Conservation (phyloP, 495 filamentous ascomycete genomes). For the Rostrohypoxylon terebratum region DNA sequence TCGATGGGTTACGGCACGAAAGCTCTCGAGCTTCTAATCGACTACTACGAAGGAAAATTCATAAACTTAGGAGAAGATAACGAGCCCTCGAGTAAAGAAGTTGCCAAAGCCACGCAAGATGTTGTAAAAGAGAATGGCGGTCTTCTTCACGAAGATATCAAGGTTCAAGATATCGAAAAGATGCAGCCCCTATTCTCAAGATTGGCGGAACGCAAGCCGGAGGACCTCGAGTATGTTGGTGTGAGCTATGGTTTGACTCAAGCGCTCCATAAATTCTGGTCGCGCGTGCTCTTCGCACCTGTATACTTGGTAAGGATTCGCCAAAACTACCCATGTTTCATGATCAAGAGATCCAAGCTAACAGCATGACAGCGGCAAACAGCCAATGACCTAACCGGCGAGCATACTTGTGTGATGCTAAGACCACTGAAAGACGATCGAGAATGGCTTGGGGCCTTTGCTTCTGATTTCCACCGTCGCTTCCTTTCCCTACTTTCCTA, state of each 20-base stretch:
- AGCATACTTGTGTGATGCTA: slow-evolving; percentile 98
- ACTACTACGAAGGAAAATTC: slow-evolving; percentile 97
- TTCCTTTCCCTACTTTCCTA: slow-evolving; percentile 91
- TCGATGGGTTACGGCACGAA: slow-evolving; percentile 93
- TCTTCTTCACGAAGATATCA: slow-evolving; percentile 87
- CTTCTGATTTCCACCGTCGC: slow-evolving; percentile 90
- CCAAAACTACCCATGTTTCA: background rate
- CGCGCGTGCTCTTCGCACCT: slow-evolving; percentile 78
- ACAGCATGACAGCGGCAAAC: slow-evolving; percentile 75
- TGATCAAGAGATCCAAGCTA: background rate
- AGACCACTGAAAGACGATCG: slow-evolving; percentile 77
- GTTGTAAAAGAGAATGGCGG: slow-evolving; percentile 57
- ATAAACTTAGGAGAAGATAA: slow-evolving; percentile 69
- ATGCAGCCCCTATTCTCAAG: slow-evolving; percentile 95
- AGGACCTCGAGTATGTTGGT: slow-evolving; percentile 88
- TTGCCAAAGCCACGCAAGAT: background rate
- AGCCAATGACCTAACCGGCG: slow-evolving; percentile 93
- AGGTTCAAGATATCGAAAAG: slow-evolving; percentile 86
- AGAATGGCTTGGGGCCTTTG: slow-evolving; percentile 88
- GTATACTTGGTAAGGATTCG: slow-evolving; percentile 75
- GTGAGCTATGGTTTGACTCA: slow-evolving; percentile 95
- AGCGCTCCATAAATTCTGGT: slow-evolving; percentile 96
- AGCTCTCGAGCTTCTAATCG: slow-evolving; percentile 83
- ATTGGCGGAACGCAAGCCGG: slow-evolving; percentile 83
- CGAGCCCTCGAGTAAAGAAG: slow-evolving; percentile 29